These are phyloP conservation scores for Aegle marmelos DNA, from an alignment of 345 rosid species.

Conservation along the genomic window DNA sequence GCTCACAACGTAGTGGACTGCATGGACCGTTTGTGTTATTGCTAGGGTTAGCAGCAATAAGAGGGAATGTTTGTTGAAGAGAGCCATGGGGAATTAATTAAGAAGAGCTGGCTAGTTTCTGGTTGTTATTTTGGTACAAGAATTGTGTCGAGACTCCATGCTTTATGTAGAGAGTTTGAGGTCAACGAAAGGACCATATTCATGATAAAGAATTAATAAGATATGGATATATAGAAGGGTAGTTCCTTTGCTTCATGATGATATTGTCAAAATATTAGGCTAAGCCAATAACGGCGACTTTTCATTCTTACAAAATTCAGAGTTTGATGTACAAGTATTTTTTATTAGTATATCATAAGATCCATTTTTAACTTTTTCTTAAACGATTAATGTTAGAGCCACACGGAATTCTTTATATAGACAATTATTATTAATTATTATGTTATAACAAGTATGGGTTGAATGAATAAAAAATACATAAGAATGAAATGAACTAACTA, in stretches of 20 bases:
- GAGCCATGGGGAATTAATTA: constrained; percentile 16
- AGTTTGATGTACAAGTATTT: neutral
- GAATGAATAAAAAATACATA: too few relatives aligned
- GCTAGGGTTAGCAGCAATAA: constrained; percentile 19
- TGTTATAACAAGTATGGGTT: too few relatives aligned
- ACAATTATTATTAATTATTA: too few relatives aligned
- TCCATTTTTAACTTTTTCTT: too few relatives aligned
- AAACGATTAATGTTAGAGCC: too few relatives aligned
- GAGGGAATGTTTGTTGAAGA: constrained; percentile 3
- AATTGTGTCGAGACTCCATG: neutral
- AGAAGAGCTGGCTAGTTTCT: neutral
- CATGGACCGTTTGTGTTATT: constrained; percentile 21
- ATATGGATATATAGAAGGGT: neutral
- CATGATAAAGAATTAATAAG: neutral
- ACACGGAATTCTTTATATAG: too few relatives aligned
- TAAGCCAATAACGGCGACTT: neutral
- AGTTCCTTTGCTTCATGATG: too few relatives aligned
- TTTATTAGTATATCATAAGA: too few relatives aligned
- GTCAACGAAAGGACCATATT: neutral
- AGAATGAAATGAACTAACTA: too few relatives aligned
- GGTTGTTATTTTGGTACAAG: neutral
- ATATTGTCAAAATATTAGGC: neutral
- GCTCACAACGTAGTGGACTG: constrained; percentile 37
- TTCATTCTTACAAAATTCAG: neutral
- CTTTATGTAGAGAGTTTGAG: constrained; percentile 4